Evolutionary conservation across 1,284 basidiomycete genomes (phyloP), one percentile per base, ranked within the genome.

Genomic region (Fomitopsis schrenkii): DNA sequence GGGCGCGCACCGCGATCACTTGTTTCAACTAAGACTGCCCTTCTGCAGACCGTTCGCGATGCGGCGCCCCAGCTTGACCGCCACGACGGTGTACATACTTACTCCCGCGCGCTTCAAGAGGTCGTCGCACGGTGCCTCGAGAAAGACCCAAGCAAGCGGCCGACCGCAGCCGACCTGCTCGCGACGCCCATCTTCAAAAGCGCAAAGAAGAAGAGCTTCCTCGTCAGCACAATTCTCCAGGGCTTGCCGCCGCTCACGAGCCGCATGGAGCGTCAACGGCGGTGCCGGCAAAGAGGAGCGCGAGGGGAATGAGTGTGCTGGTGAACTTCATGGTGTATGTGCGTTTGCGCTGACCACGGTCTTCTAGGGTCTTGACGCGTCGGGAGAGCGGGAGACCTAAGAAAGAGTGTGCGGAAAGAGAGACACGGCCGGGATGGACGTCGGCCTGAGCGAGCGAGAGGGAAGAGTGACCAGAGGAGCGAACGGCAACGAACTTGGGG

Each of bases 111-210:
- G 0, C 93, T 96, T 75, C 88, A 91, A 66, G 92, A 94, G 61
- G 81, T 94, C 58, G 82, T 95, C 5, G 86, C 90, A 54, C 81
- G 81, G n/a, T 96, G 94, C 72, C 80, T 96, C 48, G 80, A 82
- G 58, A 95, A 95, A 74, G 91, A 95, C 70, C 93, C 94, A 3
- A 77, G 83, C 14, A 83, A 85, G 71, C 81, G 94, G 83, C 94
- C 93, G 22, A 87, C 86, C 1, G 89, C 94, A 2, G 83, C 83
- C 57, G 84, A 93, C 68, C 79, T 96, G n/a, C 79, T 96, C 2
- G 83, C 87, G 63, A 86, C 83, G n/a, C 79, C 85, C 2, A 94
- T 95, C 72, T 94, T 96, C 79, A 90, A 83, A 69, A 78, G 78
- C 40, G 84, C 91, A 17, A 93, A 91, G 76, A 88, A 86, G 72